These are phyloP conservation scores for Echeveria elegans DNA, from an alignment of 164 flowering plant genomes.

Conservation along the genomic window DNA sequence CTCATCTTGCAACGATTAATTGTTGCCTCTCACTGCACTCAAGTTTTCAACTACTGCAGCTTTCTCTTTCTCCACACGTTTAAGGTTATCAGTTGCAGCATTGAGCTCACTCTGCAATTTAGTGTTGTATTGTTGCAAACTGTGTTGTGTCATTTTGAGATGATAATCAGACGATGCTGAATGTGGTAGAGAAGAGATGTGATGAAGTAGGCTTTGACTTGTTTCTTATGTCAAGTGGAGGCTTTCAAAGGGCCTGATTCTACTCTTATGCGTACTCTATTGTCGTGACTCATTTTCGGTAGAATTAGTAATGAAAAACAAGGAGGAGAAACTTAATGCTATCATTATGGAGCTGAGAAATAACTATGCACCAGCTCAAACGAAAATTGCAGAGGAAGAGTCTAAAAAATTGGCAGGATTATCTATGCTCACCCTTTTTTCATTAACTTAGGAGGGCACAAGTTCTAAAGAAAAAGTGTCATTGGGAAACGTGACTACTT, in stretches of 20 bases:
- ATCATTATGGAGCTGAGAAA: slow-evolving; percentile 37
- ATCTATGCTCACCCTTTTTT: neutral
- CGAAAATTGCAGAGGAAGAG: slow-evolving; percentile 46
- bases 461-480: neutral
- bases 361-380: slow-evolving; percentile 31
- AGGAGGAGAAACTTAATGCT: slow-evolving; percentile 53
- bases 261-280: neutral
- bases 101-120: slow-evolving; percentile 81
- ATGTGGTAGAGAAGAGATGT: slow-evolving; percentile 32
- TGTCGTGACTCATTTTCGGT: neutral
- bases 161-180: slow-evolving; percentile 29
- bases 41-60: too few relatives aligned
- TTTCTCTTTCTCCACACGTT: too few relatives aligned
- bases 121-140: slow-evolving; percentile 83
- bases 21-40: too few relatives aligned
- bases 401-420: slow-evolving; percentile 53
- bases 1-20: too few relatives aligned
- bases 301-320: slow-evolving; percentile 45
- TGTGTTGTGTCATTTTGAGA: too few relatives aligned
- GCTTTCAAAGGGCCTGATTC: neutral
- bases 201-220: slow-evolving; percentile 32
- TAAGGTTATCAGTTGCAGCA: slow-evolving; percentile 46
- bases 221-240: neutral
- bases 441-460: neutral
- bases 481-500: neutral